Evolutionary conservation across 768 basidiomycete species (phyloP), one percentile per base, ranked within the genome.

Genomic region (Lactarius deliciosus): DNA sequence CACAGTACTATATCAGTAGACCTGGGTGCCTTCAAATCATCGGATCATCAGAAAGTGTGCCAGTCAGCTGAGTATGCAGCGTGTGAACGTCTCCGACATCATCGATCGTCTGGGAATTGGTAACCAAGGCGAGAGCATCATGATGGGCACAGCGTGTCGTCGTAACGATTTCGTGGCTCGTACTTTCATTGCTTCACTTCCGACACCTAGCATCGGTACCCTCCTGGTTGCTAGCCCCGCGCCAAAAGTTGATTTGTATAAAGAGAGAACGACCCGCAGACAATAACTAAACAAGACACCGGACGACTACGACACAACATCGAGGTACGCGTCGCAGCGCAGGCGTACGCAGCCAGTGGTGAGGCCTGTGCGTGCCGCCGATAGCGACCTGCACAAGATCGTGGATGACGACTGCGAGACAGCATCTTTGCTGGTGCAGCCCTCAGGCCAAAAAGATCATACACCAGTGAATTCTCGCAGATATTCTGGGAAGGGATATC

Each of bases 401-500:
- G 11, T 50, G 47, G 47, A 20, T 9, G n/a, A 25, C 47, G 11
- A 22, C 45, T 41, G 40, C 6, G 43, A 18, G 13, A 45, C 50
- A 5, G 47, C 16, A 38, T 32, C 22, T 25, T 43, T 38, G 13
- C 50, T n/a, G 18, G 41, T 36, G 20, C 20, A 5, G 34, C 50
- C 20, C n/a, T 53, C 38, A 10, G n/a, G 22, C 47, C 18, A 57
- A 57, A 45, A n/a, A 28, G 40, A 2, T 70, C 64, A 70, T 55
- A 69, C 50, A 15, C 77, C 77, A 5, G 76, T 77, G 13, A 70
- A 60, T 18, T 71, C 74, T 55, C 64, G 69, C 40, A 78, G 60
- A 60, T 75, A 77, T 63, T 78, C 77, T 78, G 34, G 1, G 22
- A 22, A 10, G 40, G 28, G 5, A 22, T 3, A 22, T 67, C 22